phyloP scores from a whole-genome alignment of 2,329 filamentous ascomycete genomes.

The Colletotrichum sp. region DNA sequence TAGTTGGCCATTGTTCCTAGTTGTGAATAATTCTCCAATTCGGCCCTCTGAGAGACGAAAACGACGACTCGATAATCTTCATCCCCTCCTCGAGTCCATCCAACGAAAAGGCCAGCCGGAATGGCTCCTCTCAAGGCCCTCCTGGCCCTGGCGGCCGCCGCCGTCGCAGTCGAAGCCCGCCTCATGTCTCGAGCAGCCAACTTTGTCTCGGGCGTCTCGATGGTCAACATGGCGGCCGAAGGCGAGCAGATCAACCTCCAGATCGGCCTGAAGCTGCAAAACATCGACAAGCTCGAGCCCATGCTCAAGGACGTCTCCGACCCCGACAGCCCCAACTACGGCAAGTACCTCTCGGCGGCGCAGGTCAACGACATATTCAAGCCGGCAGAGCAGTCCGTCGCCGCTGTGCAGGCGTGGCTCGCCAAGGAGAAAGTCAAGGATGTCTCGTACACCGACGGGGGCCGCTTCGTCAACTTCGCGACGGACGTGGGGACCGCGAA shows the following conservation, averaged over 20 bases:
- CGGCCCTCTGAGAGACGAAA: neutral
- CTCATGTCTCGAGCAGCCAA: conserved; percentile 23
- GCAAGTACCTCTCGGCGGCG: conserved; percentile 26
- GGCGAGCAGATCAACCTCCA: conserved; percentile 23
- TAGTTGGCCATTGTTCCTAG: neutral
- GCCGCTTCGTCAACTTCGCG: conserved; percentile 35
- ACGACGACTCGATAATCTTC: neutral
- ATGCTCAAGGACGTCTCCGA: conserved; percentile 28
- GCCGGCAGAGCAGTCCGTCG: conserved; percentile 24
- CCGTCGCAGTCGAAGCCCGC: conserved; percentile 11
- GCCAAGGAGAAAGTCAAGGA: conserved; percentile 19
- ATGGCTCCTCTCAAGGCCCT: conserved; percentile 14
- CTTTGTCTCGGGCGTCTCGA: conserved; percentile 15
- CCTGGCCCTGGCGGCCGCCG: conserved; percentile 11
- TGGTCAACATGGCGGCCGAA: conserved; percentile 17
- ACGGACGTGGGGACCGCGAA: conserved; percentile 40
- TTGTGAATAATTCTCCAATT: neutral
- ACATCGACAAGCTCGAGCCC: conserved; percentile 29
- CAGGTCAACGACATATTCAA: conserved; percentile 28
- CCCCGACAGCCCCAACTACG: conserved; percentile 29
- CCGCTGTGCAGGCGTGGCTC: conserved; percentile 28
- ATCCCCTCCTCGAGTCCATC: neutral
- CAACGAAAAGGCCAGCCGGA: neutral
- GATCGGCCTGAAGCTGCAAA: conserved; percentile 25
- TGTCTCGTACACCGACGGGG: conserved; percentile 20